Base-by-base conservation (phyloP, 345 rosid species). In the Anastatica hierochuntica region DNA sequence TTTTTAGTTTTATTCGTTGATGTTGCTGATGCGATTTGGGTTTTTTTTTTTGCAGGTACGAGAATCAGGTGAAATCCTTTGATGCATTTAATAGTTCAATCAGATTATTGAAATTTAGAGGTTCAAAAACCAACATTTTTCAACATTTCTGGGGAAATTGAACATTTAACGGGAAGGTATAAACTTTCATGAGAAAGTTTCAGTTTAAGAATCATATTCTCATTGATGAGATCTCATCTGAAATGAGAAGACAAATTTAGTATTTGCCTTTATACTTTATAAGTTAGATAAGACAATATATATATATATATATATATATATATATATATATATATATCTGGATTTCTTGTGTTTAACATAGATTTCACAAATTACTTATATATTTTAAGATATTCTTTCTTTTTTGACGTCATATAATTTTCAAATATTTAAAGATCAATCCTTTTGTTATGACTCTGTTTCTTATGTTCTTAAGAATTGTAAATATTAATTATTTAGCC, bases 131-230 rank as follows among this genome's bases (percentile, higher is more conserved):
- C 83, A 4, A 78, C 72, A 1, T 80, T 88, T 62, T 50, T 67
- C 19, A 89, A 77, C 8, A 72, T 94, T 41, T 60, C 72, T 33
- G 72, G 70, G 5, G 71, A 72, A 63, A 72, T 88, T 13, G 82
- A 85, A 69, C 71, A 72, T 57, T 60, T 88, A 44, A 83, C 95
- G 0, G 88, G 80, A 48, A 78, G 95, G 97, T 92, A 66, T n/a
- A n/a, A n/a, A n/a, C 18, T 17, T 9, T 14, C 36, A 1, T 29
- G 9, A n/a, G n/a, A n/a, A 8, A 0, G 0, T 19, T 14, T 12
- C 27, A 13, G 17, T 29, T 8, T 10, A n/a, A 7, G 27, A 26
- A 10, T 43, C 41, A 7, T 26, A 34, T 15, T 40, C 8, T 31
- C 6, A 8, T 8, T 29, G 10, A 29, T 52, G 17, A 4, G 35